Base-by-base conservation (phyloP, 2,329 filamentous ascomycete genomes). In the Aspergillus sp. region DNA sequence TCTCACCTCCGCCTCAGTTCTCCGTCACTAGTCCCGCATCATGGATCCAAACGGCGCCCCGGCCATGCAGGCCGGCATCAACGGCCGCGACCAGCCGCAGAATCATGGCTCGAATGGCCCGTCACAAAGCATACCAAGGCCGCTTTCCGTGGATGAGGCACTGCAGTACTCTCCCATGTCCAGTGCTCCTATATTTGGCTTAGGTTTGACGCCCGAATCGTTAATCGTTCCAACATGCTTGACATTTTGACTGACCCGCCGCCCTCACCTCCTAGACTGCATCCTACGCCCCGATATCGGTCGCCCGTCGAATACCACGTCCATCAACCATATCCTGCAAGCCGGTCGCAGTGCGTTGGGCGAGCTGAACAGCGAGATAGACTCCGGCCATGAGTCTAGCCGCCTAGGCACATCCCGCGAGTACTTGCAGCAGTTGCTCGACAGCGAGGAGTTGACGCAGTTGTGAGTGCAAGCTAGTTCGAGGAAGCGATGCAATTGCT, bases 341-440 rank as follows among this genome's bases (percentile, higher is more conserved):
- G 57, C 61, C 26, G 68, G 67, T 22, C 63, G 68, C 40, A 66
- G 65, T 44, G 64, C 69, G 24, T 56, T 88, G 45, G 75, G 81
- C 44, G 72, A 71, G 28, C 63, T 95, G 29, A 86, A 91, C 51
- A 67, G 69, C 42, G 83, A 89, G 53, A 77, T 80, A 37, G 61
- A 67, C 25, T 71, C 74, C 29, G 69, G 72, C 26, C 69, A 70
- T 17, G 55, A 60, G 28, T 79, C 82, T 13, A 73, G 74, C 51
- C 74, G 76, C 42, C 65, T 88, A 29, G 79, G 83, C 45, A 76
- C 80, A 45, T 80, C 78, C 8, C 68, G 88, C 28, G 72, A 81
- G 46, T 79, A 89, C 54, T 68, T 95, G 17, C 74, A 84, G 36
- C 76, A 79, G 41, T 71, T 93, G 25, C 60, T 95, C 35, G 77